Evolutionary conservation across 2,329 filamentous ascomycete species (phyloP).

Genomic region (Fusarium metavorans): DNA sequence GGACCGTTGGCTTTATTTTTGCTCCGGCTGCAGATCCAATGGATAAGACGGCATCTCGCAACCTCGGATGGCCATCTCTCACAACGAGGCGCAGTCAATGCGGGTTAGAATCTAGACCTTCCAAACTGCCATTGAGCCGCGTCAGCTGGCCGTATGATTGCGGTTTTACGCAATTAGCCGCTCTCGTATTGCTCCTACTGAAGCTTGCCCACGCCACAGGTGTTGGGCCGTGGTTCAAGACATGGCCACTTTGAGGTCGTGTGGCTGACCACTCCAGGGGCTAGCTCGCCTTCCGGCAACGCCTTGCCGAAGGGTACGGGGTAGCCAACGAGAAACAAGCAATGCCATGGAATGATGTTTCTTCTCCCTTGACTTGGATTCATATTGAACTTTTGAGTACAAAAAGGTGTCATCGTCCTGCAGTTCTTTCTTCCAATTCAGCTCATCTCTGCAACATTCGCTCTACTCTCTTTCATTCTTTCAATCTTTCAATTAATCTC

Average conservation of each 20-base stretch:
- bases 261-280: neutral
- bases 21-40: neutral
- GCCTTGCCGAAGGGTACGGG: neutral
- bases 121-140: neutral
- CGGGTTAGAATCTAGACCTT: neutral
- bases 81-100: neutral
- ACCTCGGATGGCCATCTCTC: neutral
- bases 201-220: neutral
- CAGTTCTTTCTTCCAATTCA: neutral
- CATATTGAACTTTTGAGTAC: neutral
- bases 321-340: neutral
- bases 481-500: neutral
- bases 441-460: neutral
- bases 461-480: neutral
- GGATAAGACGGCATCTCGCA: neutral
- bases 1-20: neutral
- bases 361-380: neutral
- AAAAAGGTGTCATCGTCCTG: neutral
- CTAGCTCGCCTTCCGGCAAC: neutral
- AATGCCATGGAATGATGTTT: neutral
- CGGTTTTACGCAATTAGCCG: constrained; percentile 5
- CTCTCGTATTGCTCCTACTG: neutral
- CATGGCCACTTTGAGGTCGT: neutral
- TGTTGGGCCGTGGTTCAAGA: neutral
- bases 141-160: neutral